Conservation (phyloP, 2,329 filamentous ascomycete genomes). For the Raffaelea deltoideospora region DNA sequence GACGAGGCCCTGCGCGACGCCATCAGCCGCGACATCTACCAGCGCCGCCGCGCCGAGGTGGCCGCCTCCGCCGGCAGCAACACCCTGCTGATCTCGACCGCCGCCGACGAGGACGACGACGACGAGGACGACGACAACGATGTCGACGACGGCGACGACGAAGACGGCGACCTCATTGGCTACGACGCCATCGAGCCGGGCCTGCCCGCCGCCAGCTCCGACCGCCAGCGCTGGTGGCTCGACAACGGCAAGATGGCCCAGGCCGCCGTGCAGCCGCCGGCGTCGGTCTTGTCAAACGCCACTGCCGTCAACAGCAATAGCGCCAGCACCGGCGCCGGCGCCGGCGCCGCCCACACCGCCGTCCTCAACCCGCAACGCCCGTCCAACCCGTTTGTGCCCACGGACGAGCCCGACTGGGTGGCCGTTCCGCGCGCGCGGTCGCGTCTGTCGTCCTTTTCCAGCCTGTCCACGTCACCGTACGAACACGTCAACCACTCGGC, state of each 20-base stretch:
- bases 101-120: constrained; percentile 71
- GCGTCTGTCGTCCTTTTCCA: constrained; percentile 36
- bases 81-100: constrained; percentile 31
- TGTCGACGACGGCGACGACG: constrained; percentile 45
- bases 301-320: no score
- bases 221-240: constrained; percentile 56
- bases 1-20: constrained; percentile 58
- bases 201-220: constrained; percentile 51
- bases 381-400: constrained; percentile 66
- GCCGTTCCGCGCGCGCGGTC: constrained; percentile 40
- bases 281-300: no score
- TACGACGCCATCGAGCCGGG: constrained; percentile 76
- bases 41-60: constrained; percentile 49
- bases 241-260: constrained; percentile 60
- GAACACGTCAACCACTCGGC: constrained; percentile 39
- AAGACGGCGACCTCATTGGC: constrained; percentile 68
- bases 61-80: constrained; percentile 45
- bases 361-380: constrained; percentile 58
- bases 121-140: constrained; percentile 41
- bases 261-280: constrained; percentile 53
- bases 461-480: constrained; percentile 43
- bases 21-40: constrained; percentile 63
- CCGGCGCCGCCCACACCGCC: constrained; percentile 33
- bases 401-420: constrained; percentile 75
- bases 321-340: no score